Base-by-base conservation (phyloP, 257 asterid species). In the Primulina huaijiensis region DNA sequence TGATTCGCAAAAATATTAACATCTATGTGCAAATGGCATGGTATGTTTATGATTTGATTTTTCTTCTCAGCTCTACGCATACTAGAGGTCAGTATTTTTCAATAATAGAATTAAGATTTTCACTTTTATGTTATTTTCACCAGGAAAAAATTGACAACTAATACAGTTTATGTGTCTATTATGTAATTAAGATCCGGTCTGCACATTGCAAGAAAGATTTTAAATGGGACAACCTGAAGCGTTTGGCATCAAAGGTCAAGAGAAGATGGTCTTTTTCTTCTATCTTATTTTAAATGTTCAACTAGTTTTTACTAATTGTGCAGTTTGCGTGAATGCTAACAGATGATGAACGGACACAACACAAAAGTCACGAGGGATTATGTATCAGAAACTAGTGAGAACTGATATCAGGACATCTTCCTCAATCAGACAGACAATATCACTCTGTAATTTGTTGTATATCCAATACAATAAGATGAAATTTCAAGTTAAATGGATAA, bases 211-310 rank as follows among this genome's bases (percentile, higher is more conserved):
- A 89, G 82, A 81, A 66, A 21, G 95, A 92, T 71, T 92, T 92
- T 59, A 95, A 92, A 70, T 92, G 97, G 96, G 97, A 87, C 84
- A 87, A 92, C 81, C 78, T 92, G 84, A 29, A 84, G 80, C 77
- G 86, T 31, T 71, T 92, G 79, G 79, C 95, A 25, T 60, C 76
- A 1, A 79, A 89, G 98, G 96, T 88, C 10, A 40, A 10, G 50
- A 16, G 25, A 10, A 27, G 10, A 46, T 16, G 4, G 8, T 57
- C 30, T 34, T n/a, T 63, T 14, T 9, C 30, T 8, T 4, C 35
- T 9, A 11, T 16, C 35, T 2, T 29, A 19, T 23, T 60, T 40
- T 25, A 5, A 52, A 34, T 56, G 20, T 33, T 65, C 72, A 40
- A 9, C 50, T 9, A 40, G 50, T 40, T 12, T 40, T 40, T 40